Evolutionary conservation across 2,329 filamentous ascomycete species (phyloP).

Genomic region (Epichloe typhina): DNA sequence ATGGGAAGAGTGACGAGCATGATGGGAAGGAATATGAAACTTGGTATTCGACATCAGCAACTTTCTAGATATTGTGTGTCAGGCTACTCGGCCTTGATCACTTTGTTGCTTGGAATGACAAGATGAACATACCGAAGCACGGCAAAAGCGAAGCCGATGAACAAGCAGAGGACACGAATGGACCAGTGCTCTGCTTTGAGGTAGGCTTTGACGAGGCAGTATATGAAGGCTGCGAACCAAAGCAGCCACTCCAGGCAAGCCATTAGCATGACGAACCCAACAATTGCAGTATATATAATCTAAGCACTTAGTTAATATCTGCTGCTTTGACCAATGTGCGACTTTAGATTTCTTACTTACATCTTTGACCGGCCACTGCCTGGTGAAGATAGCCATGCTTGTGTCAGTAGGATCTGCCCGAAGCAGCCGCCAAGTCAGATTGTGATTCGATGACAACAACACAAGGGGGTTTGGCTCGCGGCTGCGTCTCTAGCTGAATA

Average conservation of each 20-base stretch:
- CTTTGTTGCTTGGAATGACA: not conserved
- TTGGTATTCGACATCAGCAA: slow-evolving; percentile 20
- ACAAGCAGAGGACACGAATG: slow-evolving; percentile 60
- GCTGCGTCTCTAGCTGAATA: not conserved
- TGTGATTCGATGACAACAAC: not conserved
- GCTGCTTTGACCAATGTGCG: not conserved
- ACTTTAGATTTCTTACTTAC: slow-evolving; percentile 15
- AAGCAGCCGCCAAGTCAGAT: not conserved
- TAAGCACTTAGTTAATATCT: slow-evolving; percentile 22
- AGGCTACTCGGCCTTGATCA: not conserved
- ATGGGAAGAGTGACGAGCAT: slow-evolving; percentile 89
- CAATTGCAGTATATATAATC: slow-evolving; percentile 75
- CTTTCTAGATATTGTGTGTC: not conserved
- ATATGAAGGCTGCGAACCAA: slow-evolving; percentile 87
- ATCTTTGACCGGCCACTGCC: slow-evolving; percentile 37
- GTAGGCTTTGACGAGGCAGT: slow-evolving; percentile 80
- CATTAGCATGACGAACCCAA: slow-evolving; percentile 69
- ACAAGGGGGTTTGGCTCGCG: not conserved
- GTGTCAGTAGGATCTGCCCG: not conserved
- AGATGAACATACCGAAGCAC: slow-evolving; percentile 48
- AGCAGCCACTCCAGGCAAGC: slow-evolving; percentile 88
- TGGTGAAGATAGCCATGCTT: slow-evolving; percentile 26
- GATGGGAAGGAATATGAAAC: slow-evolving; percentile 76
- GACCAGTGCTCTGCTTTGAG: slow-evolving; percentile 82
- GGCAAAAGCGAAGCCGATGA: slow-evolving; percentile 65